Conservation (phyloP, 495 filamentous ascomycete species). For the Articulospora tetracladia region DNA sequence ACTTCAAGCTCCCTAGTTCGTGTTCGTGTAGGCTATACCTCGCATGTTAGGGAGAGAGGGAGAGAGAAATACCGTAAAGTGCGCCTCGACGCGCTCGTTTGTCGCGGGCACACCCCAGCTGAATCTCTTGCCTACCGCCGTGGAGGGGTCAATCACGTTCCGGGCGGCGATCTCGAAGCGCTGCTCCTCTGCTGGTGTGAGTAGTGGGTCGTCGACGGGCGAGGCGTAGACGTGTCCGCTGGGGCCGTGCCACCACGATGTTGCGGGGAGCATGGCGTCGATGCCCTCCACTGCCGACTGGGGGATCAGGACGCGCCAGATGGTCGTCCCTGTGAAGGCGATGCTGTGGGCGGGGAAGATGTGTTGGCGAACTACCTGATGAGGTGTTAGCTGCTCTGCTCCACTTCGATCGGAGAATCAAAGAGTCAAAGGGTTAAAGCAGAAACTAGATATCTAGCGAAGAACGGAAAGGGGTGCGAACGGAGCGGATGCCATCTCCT, state of each 20-base stretch:
- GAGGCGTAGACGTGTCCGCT: conserved; percentile 42
- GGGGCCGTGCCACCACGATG: conserved; percentile 43
- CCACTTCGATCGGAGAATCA: neutral
- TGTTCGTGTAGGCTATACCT: no score
- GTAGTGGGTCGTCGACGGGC: conserved; percentile 15
- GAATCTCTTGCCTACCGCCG: conserved; percentile 32
- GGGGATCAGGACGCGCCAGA: conserved; percentile 35
- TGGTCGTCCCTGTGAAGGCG: conserved; percentile 37
- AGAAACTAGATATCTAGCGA: neutral
- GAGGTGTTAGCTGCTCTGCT: neutral
- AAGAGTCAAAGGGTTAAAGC: neutral
- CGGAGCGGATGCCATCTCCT: conserved; percentile 49
- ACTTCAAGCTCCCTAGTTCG: no score
- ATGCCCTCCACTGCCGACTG: conserved; percentile 30
- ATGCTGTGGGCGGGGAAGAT: conserved; percentile 34
- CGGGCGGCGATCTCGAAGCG: conserved; percentile 30
- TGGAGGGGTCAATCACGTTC: conserved; percentile 26
- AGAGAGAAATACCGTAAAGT: conserved; percentile 26
- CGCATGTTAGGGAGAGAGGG: neutral
- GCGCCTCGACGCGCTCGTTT: conserved; percentile 38
- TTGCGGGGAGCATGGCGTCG: conserved; percentile 34
- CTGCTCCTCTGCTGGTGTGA: conserved; percentile 33
- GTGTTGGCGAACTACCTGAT: conserved; percentile 24
- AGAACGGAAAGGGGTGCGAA: conserved; percentile 22
- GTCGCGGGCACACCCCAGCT: conserved; percentile 43